Evolutionary conservation across 805 yeast species (phyloP), one percentile per base, ranked within the genome.

Genomic region (Pichia heedii): DNA sequence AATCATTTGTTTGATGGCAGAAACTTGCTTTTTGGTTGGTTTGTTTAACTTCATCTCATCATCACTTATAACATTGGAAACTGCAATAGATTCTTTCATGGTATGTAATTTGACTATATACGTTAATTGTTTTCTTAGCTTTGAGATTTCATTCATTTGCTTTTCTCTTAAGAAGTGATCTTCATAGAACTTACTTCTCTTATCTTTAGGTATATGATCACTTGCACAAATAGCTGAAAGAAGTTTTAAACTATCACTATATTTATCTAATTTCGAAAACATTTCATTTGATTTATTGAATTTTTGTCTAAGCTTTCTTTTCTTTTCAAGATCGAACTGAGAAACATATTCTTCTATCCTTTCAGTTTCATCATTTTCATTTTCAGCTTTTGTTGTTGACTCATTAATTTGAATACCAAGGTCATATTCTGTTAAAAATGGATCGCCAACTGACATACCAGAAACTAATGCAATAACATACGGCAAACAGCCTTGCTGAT

Each of bases 391-490:
- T 48, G 37, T 45, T 22, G 55, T 54, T 35, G 52, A 57, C 38
- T 49, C 52, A 22, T 42, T 48, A 4, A 50, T 29, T 40, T 50
- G 51, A 22, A 82, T 66, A 1, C 93, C 90, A 11, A 85, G 58
- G 55, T 85, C 96, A 49, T 74, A 75, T 57, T 84, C 95, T 34
- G 70, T 71, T 29, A 85, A 62, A 53, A 87, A 88, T 15, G 95
- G 96, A 55, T 89, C 95, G 5, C 97, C 97, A 36, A 93, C 97
- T 0, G 97, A 81, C 27, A 93, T 65, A 0, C 88, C 95, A 27
- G 97, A 83, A 1, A 93, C 97, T 42, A 93, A 72, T 0, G 97
- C 93, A 37, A 93, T 77, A n/a, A 93, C 73, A 56, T 85, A 90
- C 0, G 94, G 87, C 44, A 93, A 66, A 61, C 97, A 89, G 7